phyloP scores from a whole-genome alignment of 2,329 filamentous ascomycete species.

The Paradendryphiella salina region DNA sequence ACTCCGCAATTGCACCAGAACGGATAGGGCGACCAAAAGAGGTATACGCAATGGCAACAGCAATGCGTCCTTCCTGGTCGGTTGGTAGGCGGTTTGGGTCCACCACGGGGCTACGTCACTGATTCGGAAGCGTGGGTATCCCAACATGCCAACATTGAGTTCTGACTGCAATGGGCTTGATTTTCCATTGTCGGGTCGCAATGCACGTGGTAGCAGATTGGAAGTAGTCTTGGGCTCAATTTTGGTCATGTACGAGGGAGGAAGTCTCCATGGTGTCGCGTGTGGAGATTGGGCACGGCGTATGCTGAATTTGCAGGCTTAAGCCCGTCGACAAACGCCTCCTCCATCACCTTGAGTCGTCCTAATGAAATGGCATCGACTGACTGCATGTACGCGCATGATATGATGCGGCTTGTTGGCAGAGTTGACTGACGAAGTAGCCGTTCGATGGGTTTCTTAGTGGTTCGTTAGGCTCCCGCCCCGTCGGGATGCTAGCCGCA shows the following conservation, averaged over 20 bases:
- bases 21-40: too few species aligned
- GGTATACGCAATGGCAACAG: neutral
- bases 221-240: neutral
- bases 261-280: conserved; percentile 13
- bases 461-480: conserved; percentile 17
- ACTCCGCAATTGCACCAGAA: too few species aligned
- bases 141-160: neutral
- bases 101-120: conserved; percentile 3
- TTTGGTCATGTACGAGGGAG: neutral
- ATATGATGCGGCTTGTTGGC: neutral
- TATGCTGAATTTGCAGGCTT: neutral
- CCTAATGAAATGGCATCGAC: neutral
- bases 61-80: too few species aligned
- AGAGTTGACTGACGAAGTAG: conserved; percentile 2
- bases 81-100: neutral
- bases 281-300: conserved; percentile 1
- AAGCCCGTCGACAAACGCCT: neutral
- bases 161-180: neutral
- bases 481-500: conserved; percentile 30
- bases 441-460: conserved; percentile 12
- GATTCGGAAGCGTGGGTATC: conserved; percentile 1
- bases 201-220: neutral
- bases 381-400: too few species aligned
- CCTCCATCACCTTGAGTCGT: neutral
- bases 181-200: neutral